Evolutionary conservation across 202 grass and related monocot species (phyloP).

Genomic region (Zizania palustris): DNA sequence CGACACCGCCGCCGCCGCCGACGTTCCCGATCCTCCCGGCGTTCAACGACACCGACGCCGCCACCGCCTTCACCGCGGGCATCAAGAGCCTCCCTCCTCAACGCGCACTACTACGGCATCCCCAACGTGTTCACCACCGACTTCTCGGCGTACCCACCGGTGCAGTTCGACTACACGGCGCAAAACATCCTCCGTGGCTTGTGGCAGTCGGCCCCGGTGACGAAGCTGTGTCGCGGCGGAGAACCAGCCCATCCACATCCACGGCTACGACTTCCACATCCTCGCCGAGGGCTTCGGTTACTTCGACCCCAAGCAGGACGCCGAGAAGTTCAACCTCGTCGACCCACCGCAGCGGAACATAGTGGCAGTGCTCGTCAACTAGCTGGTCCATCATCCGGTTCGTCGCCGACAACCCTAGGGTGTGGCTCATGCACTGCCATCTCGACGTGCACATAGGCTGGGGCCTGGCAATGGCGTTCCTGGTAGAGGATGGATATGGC

Average conservation of each 20-base stretch:
- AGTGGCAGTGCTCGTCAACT: constrained; percentile 59
- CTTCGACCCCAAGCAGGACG: constrained; percentile 59
- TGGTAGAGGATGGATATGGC: constrained; percentile 72
- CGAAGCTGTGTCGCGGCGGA: constrained; percentile 63
- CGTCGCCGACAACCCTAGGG: constrained; percentile 69
- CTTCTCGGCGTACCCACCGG: constrained; percentile 59
- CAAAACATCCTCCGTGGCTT: constrained; percentile 57
- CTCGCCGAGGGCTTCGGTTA: no score
- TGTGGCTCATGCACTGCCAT: constrained; percentile 90
- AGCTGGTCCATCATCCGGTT: constrained; percentile 87
- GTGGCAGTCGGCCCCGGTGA: constrained; percentile 57
- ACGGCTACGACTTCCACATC: constrained; percentile 75
- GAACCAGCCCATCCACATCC: constrained; percentile 78
- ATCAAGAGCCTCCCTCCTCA: constrained; percentile 70
- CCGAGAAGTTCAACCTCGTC: constrained; percentile 65
- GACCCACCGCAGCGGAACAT: constrained; percentile 74
- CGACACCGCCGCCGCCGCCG: constrained; percentile 41
- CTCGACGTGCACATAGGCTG: constrained; percentile 86
- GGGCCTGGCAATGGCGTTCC: constrained; percentile 82
- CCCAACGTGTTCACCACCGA: constrained; percentile 69
- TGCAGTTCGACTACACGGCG: constrained; percentile 75
- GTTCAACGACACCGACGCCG: constrained; percentile 67
- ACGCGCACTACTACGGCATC: constrained; percentile 59
- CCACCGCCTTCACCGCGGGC: constrained; percentile 58
- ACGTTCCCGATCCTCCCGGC: constrained; percentile 65